Evolutionary conservation across 352 stramenopile genomes (phyloP).

Genomic region (Globisporangium uncinulatum): DNA sequence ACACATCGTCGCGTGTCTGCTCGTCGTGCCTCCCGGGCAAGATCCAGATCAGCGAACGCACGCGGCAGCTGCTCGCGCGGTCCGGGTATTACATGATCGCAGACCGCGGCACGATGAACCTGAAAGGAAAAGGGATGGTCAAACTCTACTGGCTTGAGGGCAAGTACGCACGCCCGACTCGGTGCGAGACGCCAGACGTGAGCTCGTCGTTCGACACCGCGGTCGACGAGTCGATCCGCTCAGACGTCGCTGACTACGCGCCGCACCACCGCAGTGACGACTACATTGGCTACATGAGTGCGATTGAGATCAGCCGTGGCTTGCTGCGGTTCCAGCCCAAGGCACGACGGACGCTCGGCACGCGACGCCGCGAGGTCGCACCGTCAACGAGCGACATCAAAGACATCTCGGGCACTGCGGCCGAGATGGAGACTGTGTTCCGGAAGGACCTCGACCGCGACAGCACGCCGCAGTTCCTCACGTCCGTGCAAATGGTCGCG

Average conservation of each 20-base stretch:
- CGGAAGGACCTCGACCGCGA: slow-evolving; percentile 40
- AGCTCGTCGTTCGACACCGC: slow-evolving; percentile 29
- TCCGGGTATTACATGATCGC: slow-evolving; percentile 47
- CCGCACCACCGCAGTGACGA: slow-evolving; percentile 48
- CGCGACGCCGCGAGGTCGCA: not conserved
- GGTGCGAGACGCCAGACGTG: slow-evolving; percentile 23
- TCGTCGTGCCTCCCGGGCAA: slow-evolving; percentile 56
- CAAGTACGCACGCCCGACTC: slow-evolving; percentile 24
- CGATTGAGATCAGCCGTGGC: slow-evolving; percentile 40
- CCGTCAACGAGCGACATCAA: slow-evolving; percentile 19
- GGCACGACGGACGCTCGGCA: slow-evolving; percentile 3
- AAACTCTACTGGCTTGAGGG: slow-evolving; percentile 65
- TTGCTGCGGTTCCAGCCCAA: slow-evolving; percentile 54
- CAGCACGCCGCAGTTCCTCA: slow-evolving; percentile 46
- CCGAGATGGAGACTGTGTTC: slow-evolving; percentile 55
- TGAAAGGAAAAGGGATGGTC: slow-evolving; percentile 72
- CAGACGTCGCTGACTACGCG: slow-evolving; percentile 25
- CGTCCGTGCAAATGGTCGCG: slow-evolving; percentile 27
- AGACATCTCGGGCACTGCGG: slow-evolving; percentile 33
- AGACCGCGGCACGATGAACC: slow-evolving; percentile 57
- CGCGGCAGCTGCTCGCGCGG: slow-evolving; percentile 37
- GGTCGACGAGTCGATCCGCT: slow-evolving; percentile 48
- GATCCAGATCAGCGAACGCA: slow-evolving; percentile 65
- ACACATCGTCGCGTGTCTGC: slow-evolving; percentile 75
- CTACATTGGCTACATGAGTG: slow-evolving; percentile 57